Percentiles rank a stretch among this genome's conserved stretches.
Conservation (phyloP, 495 filamentous ascomycete genomes). For the Talaromyces ruber region DNA sequence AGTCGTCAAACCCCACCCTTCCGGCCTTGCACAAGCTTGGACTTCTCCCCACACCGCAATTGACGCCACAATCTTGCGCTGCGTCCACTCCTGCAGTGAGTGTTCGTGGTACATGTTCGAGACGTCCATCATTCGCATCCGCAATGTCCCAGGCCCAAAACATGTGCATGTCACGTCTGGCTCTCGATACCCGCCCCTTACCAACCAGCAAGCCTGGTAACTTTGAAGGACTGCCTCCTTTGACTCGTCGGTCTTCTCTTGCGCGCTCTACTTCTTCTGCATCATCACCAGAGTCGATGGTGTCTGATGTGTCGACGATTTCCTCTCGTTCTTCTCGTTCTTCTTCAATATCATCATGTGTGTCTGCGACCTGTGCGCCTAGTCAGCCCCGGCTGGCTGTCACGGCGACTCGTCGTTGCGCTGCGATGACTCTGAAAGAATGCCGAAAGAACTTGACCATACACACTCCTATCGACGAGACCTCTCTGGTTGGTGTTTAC, state of each 20-base stretch:
- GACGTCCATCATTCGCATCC: conserved; percentile 61
- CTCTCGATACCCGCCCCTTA: conserved; percentile 42
- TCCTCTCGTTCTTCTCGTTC: conserved; percentile 58
- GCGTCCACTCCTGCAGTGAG: conserved; percentile 89
- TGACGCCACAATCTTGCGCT: conserved; percentile 69
- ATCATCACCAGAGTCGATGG: conserved; percentile 86
- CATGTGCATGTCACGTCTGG: conserved; percentile 55
- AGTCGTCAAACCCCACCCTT: conserved; percentile 26
- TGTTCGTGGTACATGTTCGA: conserved; percentile 44
- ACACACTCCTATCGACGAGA: conserved; percentile 41
- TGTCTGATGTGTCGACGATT: conserved; percentile 65
- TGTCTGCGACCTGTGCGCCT: conserved; percentile 58
- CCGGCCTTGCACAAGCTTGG: conserved; percentile 50
- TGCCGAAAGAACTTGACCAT: conserved; percentile 29
- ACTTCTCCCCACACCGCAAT: conserved; percentile 67
- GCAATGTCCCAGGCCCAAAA: conserved; percentile 73
- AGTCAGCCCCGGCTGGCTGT: conserved; percentile 60
- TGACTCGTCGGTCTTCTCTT: conserved; percentile 63
- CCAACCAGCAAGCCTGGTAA: conserved; percentile 45
- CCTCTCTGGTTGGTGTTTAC: conserved; percentile 36
- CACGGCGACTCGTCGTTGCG: conserved; percentile 76
- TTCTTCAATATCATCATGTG: conserved; percentile 65
- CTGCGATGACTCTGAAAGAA: conserved; percentile 45
- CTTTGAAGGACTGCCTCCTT: conserved; percentile 36
- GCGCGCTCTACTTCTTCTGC: conserved; percentile 67